Percentiles rank a stretch among this genome's conserved stretches.
Evolutionary conservation across 1,284 basidiomycete species (phyloP).

Genomic region (Stereum hirsutum): DNA sequence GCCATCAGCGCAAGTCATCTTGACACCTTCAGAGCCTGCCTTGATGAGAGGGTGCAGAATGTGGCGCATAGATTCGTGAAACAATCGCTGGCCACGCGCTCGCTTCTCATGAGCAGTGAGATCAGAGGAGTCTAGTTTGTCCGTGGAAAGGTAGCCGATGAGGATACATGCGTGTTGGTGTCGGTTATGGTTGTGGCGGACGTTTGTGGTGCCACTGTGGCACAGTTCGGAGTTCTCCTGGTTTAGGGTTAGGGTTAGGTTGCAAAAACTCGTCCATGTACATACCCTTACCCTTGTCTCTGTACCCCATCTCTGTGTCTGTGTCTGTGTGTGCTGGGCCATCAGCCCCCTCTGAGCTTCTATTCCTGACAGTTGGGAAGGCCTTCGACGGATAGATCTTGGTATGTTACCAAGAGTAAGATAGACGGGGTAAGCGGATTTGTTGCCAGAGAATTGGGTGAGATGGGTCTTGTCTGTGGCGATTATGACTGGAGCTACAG

Average conservation of each 20-base stretch:
- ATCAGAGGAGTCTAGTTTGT: conserved; percentile 14
- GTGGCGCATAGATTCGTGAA: conserved; percentile 19
- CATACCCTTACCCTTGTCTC: too few species aligned
- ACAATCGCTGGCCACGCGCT: conserved; percentile 14
- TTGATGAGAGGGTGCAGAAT: conserved; percentile 13
- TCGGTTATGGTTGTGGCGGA: too few species aligned
- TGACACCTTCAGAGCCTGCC: conserved; percentile 14
- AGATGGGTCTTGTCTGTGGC: conserved; percentile 14
- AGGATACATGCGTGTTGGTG: conserved; percentile 17
- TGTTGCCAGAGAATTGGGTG: conserved; percentile 13
- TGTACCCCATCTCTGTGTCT: too few species aligned
- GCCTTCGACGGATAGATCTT: conserved; percentile 9
- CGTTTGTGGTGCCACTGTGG: too few species aligned
- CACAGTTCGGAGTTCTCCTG: too few species aligned
- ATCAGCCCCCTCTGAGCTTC: too few species aligned
- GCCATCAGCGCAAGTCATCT: conserved; percentile 18
- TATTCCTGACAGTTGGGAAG: too few species aligned
- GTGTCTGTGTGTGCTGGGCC: too few species aligned
- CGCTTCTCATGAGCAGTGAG: conserved; percentile 9
- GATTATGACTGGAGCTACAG: conserved; percentile 14
- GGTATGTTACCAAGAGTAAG: conserved; percentile 16
- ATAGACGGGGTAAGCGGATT: conserved; percentile 18
- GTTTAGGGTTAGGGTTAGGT: too few species aligned
- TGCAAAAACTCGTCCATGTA: too few species aligned
- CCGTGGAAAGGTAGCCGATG: conserved; percentile 18